Conservation (phyloP, 192 early-diverging fungal genomes). For the Funneliformis mosseae region DNA sequence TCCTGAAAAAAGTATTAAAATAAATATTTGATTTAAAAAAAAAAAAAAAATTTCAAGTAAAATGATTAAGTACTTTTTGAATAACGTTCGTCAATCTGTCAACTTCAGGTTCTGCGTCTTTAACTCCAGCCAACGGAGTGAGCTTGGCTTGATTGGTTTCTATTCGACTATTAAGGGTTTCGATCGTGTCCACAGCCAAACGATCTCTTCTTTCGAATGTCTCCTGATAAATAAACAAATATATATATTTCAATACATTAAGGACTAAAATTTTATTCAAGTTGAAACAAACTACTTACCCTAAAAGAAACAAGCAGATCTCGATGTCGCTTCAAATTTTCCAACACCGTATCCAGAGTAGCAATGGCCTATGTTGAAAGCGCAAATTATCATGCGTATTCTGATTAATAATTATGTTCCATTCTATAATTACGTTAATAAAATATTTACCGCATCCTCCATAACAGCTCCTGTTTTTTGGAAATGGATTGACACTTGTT, state of each 20-base stretch:
- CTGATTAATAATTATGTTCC: constrained; percentile 12
- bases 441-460: constrained; percentile 43
- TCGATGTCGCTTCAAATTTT: constrained; percentile 65
- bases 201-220: constrained; percentile 60
- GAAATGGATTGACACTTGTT: constrained; percentile 39
- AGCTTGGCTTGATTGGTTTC: constrained; percentile 51
- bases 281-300: constrained; percentile 35
- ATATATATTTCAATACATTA: not conserved
- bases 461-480: constrained; percentile 36
- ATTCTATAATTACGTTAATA: constrained; percentile 36
- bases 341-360: constrained; percentile 55
- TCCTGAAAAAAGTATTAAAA: constrained; percentile 44
- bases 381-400: not conserved
- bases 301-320: constrained; percentile 62
- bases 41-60: not conserved
- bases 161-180: constrained; percentile 60
- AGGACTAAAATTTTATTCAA: not conserved
- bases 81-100: constrained; percentile 39
- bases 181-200: constrained; percentile 48
- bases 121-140: not conserved
- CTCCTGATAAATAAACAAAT: constrained; percentile 42
- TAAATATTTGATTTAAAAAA: not conserved
- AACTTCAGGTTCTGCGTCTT: constrained; percentile 40
- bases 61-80: constrained; percentile 42
- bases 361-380: constrained; percentile 38